Conservation (phyloP, 768 basidiomycete species). For the Mycena indigotica region DNA sequence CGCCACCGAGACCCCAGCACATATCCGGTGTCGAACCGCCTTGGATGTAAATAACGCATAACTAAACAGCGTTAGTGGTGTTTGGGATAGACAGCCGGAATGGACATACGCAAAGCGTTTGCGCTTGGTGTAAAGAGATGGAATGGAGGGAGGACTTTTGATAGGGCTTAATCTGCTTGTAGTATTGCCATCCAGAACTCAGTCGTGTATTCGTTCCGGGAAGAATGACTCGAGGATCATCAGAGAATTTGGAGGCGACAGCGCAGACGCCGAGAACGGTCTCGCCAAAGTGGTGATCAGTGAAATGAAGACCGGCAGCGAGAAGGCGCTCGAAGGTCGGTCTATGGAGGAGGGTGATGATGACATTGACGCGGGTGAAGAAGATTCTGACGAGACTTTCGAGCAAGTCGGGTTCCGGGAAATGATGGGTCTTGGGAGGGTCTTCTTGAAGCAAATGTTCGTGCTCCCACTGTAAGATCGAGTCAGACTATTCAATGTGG, state of each 20-base stretch:
- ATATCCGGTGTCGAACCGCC: constrained; percentile 48
- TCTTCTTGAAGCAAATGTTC: constrained; percentile 7
- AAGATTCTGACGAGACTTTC: constrained; percentile 47
- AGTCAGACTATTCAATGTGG: neutral
- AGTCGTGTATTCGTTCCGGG: constrained; percentile 32
- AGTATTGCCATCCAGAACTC: constrained; percentile 47
- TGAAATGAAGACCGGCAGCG: constrained; percentile 33
- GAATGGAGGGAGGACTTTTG: constrained; percentile 49
- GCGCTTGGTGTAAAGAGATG: constrained; percentile 59
- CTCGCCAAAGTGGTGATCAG: constrained; percentile 44
- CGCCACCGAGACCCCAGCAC: constrained; percentile 54
- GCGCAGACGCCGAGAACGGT: constrained; percentile 54
- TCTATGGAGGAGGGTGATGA: constrained; percentile 41
- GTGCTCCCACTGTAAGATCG: constrained; percentile 21
- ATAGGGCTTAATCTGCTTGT: constrained; percentile 51
- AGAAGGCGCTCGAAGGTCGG: constrained; percentile 14
- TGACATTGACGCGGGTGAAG: constrained; percentile 44
- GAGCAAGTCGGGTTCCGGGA: constrained; percentile 42
- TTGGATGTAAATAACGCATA: constrained; percentile 43
- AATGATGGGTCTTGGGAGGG: constrained; percentile 26
- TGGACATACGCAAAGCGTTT: constrained; percentile 46
- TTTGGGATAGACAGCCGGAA: neutral
- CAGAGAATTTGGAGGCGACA: constrained; percentile 47
- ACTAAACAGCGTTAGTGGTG: constrained; percentile 27
- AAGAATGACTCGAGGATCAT: constrained; percentile 38